Evolutionary conservation across 1,284 basidiomycete genomes (phyloP).

Genomic region (Leccinum subspadiceum): DNA sequence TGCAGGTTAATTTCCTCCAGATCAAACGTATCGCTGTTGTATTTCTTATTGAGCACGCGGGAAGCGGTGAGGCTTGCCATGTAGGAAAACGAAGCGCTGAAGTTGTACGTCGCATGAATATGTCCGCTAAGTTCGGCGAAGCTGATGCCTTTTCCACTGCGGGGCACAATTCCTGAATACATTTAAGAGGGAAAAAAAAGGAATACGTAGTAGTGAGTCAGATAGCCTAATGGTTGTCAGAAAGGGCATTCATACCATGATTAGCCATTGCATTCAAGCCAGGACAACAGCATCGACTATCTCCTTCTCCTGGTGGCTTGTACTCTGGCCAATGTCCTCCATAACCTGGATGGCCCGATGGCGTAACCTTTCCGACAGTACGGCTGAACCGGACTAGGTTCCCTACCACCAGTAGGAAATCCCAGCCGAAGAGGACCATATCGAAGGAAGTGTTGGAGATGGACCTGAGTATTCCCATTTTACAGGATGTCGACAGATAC

Average conservation of each 20-base stretch:
- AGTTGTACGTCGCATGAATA: slow-evolving; percentile 60
- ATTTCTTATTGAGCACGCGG: slow-evolving; percentile 51
- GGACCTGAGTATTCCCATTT: slow-evolving; percentile 5
- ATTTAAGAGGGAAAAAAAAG: not conserved
- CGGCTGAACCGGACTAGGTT: slow-evolving; percentile 55
- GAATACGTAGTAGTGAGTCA: too few species aligned
- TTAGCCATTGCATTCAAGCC: slow-evolving; percentile 72
- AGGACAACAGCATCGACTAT: slow-evolving; percentile 68
- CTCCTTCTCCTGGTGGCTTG: slow-evolving; percentile 52
- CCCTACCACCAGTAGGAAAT: slow-evolving; percentile 49
- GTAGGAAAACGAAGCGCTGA: slow-evolving; percentile 57
- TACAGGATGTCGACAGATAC: not conserved
- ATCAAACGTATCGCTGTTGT: slow-evolving; percentile 57
- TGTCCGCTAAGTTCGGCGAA: slow-evolving; percentile 48
- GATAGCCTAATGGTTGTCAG: not conserved
- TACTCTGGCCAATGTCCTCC: slow-evolving; percentile 71
- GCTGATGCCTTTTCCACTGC: slow-evolving; percentile 59
- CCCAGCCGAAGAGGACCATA: slow-evolving; percentile 44
- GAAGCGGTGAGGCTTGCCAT: slow-evolving; percentile 61
- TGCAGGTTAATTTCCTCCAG: slow-evolving; percentile 63
- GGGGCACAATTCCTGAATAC: slow-evolving; percentile 59
- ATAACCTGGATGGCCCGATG: slow-evolving; percentile 52
- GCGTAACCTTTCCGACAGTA: slow-evolving; percentile 51
- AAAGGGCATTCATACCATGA: slow-evolving; percentile 49
- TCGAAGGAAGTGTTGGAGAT: slow-evolving; percentile 11